phyloP scores from a whole-genome alignment of 495 filamentous ascomycete genomes.

The Clavariopsis aquatica region DNA sequence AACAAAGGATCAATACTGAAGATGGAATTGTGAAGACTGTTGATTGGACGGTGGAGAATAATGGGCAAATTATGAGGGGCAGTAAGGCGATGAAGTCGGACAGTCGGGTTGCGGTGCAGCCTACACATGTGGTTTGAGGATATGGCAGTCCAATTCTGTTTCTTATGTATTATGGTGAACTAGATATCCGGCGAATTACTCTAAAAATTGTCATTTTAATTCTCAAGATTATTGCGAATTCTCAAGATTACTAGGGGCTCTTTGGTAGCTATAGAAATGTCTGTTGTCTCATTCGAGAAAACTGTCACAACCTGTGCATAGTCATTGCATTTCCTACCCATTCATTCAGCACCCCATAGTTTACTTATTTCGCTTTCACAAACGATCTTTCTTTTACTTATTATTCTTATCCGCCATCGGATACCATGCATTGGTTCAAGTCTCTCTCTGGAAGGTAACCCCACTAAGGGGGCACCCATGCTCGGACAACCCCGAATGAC shows the following conservation, averaged over 20 bases:
- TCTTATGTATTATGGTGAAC: not conserved
- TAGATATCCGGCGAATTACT: not conserved
- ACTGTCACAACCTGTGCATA: too few relatives aligned
- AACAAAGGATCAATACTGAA: slow-evolving; percentile 15
- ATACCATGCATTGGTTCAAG: not conserved
- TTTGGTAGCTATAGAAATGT: too few relatives aligned
- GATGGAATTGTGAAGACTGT: slow-evolving; percentile 23
- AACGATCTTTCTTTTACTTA: not conserved
- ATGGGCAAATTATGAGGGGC: not conserved
- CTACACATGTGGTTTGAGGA: slow-evolving; percentile 5
- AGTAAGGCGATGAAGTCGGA: not conserved
- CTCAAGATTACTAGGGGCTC: too few relatives aligned
- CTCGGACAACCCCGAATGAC: not conserved
- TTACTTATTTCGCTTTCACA: not conserved
- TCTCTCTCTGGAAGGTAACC: not conserved
- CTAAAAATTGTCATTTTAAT: not conserved
- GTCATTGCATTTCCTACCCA: too few relatives aligned
- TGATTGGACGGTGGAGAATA: slow-evolving; percentile 6
- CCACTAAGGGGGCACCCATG: not conserved
- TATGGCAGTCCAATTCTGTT: not conserved
- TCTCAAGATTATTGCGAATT: too few relatives aligned
- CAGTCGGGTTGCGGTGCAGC: slow-evolving; percentile 6
- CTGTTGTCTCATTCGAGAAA: too few relatives aligned
- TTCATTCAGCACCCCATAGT: too few relatives aligned
- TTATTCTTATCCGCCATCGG: too few relatives aligned